A percentile compares a stretch with the other conserved stretches of the same genome.
Conservation (phyloP, 768 basidiomycete species). For the Pholiota conissans region DNA sequence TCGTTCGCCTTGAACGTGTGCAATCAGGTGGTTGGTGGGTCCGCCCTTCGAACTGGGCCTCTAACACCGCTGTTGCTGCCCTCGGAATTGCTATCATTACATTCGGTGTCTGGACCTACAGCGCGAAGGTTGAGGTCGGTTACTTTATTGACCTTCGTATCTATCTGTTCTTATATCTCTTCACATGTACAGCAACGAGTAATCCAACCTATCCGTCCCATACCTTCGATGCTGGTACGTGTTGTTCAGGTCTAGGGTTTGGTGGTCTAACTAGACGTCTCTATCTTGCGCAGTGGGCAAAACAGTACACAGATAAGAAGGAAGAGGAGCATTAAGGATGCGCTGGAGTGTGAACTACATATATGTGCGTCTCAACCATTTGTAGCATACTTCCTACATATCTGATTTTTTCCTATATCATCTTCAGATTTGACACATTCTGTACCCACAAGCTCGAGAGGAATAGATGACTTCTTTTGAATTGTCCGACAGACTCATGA, state of each 20-base stretch:
- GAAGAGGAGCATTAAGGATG: conserved; percentile 5
- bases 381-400: not conserved
- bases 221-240: conserved; percentile 80
- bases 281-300: conserved; percentile 15
- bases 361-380: not conserved
- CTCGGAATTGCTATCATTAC: conserved; percentile 67
- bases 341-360: not conserved
- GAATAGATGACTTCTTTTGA: too few relatives aligned
- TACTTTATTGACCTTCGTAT: not conserved
- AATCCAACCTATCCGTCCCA: conserved; percentile 61
- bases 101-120: conserved; percentile 67
- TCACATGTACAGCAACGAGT: conserved; percentile 47
- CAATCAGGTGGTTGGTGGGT: conserved; percentile 97
- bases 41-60: conserved; percentile 85
- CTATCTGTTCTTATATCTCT: not conserved
- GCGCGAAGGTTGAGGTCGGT: conserved; percentile 79
- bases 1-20: not conserved
- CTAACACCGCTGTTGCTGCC: conserved; percentile 77
- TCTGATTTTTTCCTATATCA: not conserved
- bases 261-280: too few relatives aligned
- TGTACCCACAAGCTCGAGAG: not conserved
- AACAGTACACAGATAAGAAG: conserved; percentile 17
- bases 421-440: not conserved
- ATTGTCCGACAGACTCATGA: too few relatives aligned
- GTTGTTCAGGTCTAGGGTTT: too few relatives aligned